phyloP scores from a whole-genome alignment of 2,329 filamentous ascomycete genomes.

The Cladophialophora carrionii region DNA sequence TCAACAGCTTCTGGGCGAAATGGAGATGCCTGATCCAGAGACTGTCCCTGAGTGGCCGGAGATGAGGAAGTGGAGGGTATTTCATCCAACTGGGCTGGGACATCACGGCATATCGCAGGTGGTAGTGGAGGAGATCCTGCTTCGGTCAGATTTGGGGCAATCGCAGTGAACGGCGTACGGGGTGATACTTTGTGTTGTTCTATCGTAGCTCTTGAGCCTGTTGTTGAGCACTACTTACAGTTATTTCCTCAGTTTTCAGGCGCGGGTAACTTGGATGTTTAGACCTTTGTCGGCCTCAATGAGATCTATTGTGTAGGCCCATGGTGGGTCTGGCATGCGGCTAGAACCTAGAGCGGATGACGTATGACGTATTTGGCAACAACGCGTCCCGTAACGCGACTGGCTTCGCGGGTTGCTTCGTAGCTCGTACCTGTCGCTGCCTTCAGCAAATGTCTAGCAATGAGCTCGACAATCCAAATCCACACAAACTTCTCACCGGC shows the following conservation, averaged over 20 bases:
- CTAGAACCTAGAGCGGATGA: not conserved
- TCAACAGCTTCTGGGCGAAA: constrained; percentile 5
- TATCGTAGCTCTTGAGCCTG: not conserved
- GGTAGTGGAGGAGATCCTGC: constrained; percentile 28
- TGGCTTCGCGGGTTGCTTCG: constrained; percentile 1
- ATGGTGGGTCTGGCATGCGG: not conserved
- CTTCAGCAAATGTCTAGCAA: not conserved
- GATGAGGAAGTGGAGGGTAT: constrained; percentile 29
- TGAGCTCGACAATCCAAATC: not conserved
- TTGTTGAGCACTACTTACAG: not conserved
- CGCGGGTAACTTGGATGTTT: not conserved
- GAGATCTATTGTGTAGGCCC: not conserved
- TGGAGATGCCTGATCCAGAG: constrained; percentile 12
- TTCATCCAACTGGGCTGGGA: constrained; percentile 39
- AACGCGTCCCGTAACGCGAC: constrained; percentile 14
- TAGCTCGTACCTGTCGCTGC: not conserved
- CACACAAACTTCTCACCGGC: not conserved
- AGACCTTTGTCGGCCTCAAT: not conserved
- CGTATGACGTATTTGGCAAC: constrained; percentile 17
- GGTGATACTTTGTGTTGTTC: not conserved
- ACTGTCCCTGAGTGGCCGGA: constrained; percentile 24
- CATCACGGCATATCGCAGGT: constrained; percentile 38
- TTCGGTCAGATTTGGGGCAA: not conserved
- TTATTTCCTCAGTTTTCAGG: not conserved
- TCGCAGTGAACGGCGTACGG: not conserved